Conservation (phyloP, 2,329 filamentous ascomycete species). For the Zalaria obscura region DNA sequence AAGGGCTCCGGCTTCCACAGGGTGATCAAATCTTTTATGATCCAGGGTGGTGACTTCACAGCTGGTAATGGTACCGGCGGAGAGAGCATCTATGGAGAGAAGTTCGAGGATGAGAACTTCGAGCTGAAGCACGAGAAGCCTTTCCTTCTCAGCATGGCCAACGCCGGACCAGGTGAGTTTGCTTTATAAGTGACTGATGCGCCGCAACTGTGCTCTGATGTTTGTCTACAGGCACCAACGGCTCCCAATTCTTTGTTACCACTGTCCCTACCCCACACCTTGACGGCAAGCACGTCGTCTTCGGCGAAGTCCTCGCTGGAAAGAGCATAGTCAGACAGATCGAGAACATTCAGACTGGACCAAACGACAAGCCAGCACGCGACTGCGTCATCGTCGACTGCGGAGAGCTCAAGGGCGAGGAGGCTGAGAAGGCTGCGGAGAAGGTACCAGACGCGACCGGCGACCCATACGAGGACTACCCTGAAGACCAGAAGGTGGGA, state of each 20-base stretch:
- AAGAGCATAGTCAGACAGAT: constrained; percentile 84
- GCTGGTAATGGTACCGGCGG: constrained; percentile 87
- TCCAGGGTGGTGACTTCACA: constrained; percentile 95
- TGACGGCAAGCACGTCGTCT: constrained; percentile 94
- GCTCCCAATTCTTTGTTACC: constrained; percentile 96
- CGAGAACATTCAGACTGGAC: constrained; percentile 65
- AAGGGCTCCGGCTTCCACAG: constrained; percentile 89
- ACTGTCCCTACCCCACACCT: constrained; percentile 91
- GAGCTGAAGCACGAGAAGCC: constrained; percentile 80
- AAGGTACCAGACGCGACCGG: constrained; percentile 67
- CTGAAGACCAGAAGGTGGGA: constrained; percentile 55
- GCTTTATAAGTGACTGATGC: constrained; percentile 4
- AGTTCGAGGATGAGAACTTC: constrained; percentile 97
- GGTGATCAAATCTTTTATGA: constrained; percentile 98
- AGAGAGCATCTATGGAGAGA: constrained; percentile 93
- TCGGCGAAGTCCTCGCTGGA: constrained; percentile 83
- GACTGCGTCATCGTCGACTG: constrained; percentile 68
- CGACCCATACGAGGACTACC: constrained; percentile 90
- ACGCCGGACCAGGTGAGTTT: constrained; percentile 69
- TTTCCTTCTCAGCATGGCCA: constrained; percentile 94
- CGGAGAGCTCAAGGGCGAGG: constrained; percentile 65
- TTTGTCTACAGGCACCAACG: constrained; percentile 61
- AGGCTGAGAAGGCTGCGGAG: constrained; percentile 50
- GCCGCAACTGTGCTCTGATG: background rate
- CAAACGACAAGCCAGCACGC: constrained; percentile 61